These are phyloP conservation scores for Lumnitzera racemosa DNA, from an alignment of 345 rosid genomes.

Conservation along the genomic window DNA sequence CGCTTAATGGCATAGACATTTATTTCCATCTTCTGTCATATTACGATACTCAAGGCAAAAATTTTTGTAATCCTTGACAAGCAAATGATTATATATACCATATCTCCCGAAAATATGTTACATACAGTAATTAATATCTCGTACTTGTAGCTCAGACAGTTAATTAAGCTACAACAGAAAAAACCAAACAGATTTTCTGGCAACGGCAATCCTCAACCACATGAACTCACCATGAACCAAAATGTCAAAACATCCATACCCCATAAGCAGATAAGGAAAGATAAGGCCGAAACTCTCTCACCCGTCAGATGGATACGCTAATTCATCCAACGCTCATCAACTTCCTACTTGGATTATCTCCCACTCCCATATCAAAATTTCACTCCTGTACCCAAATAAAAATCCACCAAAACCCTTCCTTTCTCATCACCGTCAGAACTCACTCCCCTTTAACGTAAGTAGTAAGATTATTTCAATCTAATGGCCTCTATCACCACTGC, in stretches of 20 bases:
- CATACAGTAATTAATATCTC: too few relatives aligned
- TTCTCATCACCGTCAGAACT: not conserved
- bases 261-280: slow-evolving; percentile 51
- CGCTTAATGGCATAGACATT: too few relatives aligned
- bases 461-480: slow-evolving; percentile 5
- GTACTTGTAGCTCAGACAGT: too few relatives aligned
- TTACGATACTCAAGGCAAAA: too few relatives aligned
- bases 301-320: slow-evolving; percentile 71
- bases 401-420: not conserved
- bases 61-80: too few relatives aligned
- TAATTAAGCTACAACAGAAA: too few relatives aligned
- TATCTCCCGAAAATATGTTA: too few relatives aligned
- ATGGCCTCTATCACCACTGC: slow-evolving; percentile 64
- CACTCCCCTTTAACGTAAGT: not conserved
- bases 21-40: too few relatives aligned
- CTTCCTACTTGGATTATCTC: slow-evolving; percentile 21
- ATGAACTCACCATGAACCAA: too few relatives aligned
- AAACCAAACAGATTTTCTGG: too few relatives aligned
- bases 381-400: slow-evolving; percentile 6
- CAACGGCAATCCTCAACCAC: too few relatives aligned
- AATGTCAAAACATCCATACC: slow-evolving; percentile 4
- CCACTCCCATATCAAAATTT: slow-evolving; percentile 7
- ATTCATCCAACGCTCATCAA: slow-evolving; percentile 37
- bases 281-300: slow-evolving; percentile 31
- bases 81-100: too few relatives aligned